Base-by-base conservation (phyloP, 2,329 filamentous ascomycete species). In the Penicillium sp. region DNA sequence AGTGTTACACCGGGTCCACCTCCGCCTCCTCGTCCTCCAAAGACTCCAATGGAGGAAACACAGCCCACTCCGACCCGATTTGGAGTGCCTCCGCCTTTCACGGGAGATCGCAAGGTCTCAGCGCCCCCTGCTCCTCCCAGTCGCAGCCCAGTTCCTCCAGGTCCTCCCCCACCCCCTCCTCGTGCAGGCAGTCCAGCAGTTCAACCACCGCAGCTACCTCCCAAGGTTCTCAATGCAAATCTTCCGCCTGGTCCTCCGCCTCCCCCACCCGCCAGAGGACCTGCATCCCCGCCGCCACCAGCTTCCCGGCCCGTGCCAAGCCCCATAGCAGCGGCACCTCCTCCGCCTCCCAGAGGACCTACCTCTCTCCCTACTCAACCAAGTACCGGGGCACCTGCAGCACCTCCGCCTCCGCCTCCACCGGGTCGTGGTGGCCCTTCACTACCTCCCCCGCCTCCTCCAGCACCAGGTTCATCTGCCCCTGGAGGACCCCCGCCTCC, bases 41-140 rank as follows among this genome's bases (percentile, higher is more conserved):
- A 90, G 71, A 85, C 84, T 7, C 81, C 88, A 1, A 75, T 90
- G 47, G 86, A 90, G 38, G 88, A 91, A 24, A 76, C 78, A 18
- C 74, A 63, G 26, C 39, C 58, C 10, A 45, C 31, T 31, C 36
- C 73, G 33, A 79, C 82, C 48, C 87, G 79, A 60, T 91, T 90
- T 65, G 84, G 82, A 31, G 89, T 95, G 6, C 90, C 92, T 50
- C 91, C 92, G 6, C 85, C 89, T 2, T 95, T 95, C 65, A 67
- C 81, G 45, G 87, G 88, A 42, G 84, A 86, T 63, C 75, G 83
- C 56, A 83, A 76, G 57, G 76, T 83, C 29, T 76, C 81, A 3
- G 80, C 79, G 41, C 86, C 89, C 36, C 89, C 89, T n/a, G 85
- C 88, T 45, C 86, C 89, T 23, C 88, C 89, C 34, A 85, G 81